phyloP scores from a whole-genome alignment of 2,329 filamentous ascomycete species.

The Amauroascus verrucosus region DNA sequence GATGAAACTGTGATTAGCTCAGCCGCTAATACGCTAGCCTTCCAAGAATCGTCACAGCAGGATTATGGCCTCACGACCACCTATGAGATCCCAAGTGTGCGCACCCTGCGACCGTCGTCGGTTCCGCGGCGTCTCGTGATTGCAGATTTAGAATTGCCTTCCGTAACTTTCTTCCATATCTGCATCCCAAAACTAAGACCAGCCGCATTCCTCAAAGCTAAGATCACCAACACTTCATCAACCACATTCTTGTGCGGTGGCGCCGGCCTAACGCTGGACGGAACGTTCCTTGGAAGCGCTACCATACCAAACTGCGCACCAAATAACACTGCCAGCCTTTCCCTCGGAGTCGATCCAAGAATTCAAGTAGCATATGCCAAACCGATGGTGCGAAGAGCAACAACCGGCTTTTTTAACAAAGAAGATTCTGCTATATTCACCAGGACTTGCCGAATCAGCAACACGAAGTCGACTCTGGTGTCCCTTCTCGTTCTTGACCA shows the following conservation, averaged over 20 bases:
- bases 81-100: conserved; percentile 32
- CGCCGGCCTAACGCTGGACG: conserved; percentile 24
- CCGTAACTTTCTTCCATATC: conserved; percentile 30
- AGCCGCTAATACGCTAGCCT: conserved; percentile 19
- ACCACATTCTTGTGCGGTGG: conserved; percentile 24
- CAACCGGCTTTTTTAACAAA: conserved; percentile 25
- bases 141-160: conserved; percentile 28
- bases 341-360: conserved; percentile 26
- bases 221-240: conserved; percentile 30
- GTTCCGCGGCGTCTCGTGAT: conserved; percentile 31
- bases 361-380: conserved; percentile 26
- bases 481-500: conserved; percentile 26
- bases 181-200: conserved; percentile 32
- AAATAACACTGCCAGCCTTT: conserved; percentile 24
- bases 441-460: conserved; percentile 25
- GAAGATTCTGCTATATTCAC: conserved; percentile 25
- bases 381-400: conserved; percentile 22
- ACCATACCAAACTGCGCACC: conserved; percentile 22
- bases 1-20: conserved; percentile 14
- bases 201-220: conserved; percentile 34
- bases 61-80: conserved; percentile 35
- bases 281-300: conserved; percentile 24
- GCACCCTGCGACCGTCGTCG: conserved; percentile 29
- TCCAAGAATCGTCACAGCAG: conserved; percentile 31
- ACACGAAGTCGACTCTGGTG: conserved; percentile 23